These are phyloP conservation scores for Diaporthe nobilis DNA, from an alignment of 2,329 filamentous ascomycete genomes.

Conservation along the genomic window DNA sequence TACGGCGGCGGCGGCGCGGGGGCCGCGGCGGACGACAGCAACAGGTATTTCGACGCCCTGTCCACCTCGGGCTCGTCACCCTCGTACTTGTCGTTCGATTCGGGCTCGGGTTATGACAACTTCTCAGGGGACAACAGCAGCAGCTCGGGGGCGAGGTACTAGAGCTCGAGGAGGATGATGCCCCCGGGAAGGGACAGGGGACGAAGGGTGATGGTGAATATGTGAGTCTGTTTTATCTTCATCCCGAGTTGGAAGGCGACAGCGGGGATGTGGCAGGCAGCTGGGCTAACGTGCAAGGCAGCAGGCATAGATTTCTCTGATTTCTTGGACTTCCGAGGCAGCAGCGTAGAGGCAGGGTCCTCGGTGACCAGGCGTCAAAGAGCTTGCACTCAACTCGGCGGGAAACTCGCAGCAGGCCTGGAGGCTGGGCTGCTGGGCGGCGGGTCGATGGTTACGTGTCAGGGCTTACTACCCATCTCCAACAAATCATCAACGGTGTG, in stretches of 20 bases:
- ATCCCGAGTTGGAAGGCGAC: background rate
- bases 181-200: conserved; percentile 16
- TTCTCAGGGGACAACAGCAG: conserved; percentile 41
- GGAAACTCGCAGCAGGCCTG: conserved; percentile 19
- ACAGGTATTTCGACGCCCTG: conserved; percentile 42
- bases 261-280: background rate
- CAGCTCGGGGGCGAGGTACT: conserved; percentile 39
- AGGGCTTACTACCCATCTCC: background rate
- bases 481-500: background rate
- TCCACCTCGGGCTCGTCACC: conserved; percentile 39
- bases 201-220: background rate
- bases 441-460: conserved; percentile 8
- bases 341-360: background rate
- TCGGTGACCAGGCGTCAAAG: conserved; percentile 7
- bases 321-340: background rate
- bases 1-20: conserved; percentile 27
- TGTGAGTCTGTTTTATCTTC: conserved; percentile 32
- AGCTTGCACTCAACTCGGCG: background rate
- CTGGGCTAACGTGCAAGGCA: conserved; percentile 17
- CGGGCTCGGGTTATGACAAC: conserved; percentile 37
- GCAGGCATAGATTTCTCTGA: background rate
- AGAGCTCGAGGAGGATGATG: conserved; percentile 27
- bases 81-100: conserved; percentile 40
- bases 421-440: background rate
- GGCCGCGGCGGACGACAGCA: conserved; percentile 6